These are phyloP conservation scores for Annona cherimola DNA, from an alignment of 164 flowering plant species.

Conservation along the genomic window DNA sequence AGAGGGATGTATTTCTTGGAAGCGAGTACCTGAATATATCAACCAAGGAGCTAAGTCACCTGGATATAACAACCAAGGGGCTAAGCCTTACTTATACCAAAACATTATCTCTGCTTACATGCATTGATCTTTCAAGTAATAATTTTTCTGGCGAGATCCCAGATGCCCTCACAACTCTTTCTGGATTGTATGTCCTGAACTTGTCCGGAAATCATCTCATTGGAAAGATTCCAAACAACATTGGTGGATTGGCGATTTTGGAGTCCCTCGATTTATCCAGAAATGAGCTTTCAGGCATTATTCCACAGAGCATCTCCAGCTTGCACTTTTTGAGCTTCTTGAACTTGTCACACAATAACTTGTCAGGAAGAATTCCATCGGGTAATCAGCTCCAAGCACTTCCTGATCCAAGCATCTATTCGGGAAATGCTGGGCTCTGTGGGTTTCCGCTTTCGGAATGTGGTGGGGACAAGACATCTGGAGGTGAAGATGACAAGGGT, in stretches of 20 bases:
- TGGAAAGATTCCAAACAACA: slow-evolving; percentile 14
- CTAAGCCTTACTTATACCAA: slow-evolving; percentile 19
- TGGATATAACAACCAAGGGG: slow-evolving; percentile 21
- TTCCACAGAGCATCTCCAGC: slow-evolving; percentile 1
- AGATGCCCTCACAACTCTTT: background rate
- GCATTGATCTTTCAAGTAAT: slow-evolving; percentile 36
- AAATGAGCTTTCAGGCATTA: background rate
- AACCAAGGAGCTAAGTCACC: slow-evolving; percentile 30
- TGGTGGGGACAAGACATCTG: slow-evolving; percentile 9
- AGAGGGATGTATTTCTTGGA: slow-evolving; percentile 18
- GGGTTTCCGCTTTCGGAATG: slow-evolving; percentile 26
- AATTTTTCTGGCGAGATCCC: slow-evolving; percentile 31
- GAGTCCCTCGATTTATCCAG: background rate
- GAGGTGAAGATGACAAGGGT: background rate
- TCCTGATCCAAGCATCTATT: slow-evolving; percentile 12
- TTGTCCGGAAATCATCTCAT: slow-evolving; percentile 16
- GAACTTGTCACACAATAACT: slow-evolving; percentile 1
- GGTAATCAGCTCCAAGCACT: slow-evolving; percentile 18
- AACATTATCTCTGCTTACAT: slow-evolving; percentile 29
- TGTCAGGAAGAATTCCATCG: slow-evolving; percentile 4
- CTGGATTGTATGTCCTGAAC: background rate
- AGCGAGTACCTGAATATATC: slow-evolving; percentile 12
- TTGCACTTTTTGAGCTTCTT: slow-evolving; percentile 1
- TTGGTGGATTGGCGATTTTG: background rate
- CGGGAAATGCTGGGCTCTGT: slow-evolving; percentile 36